Evolutionary conservation across 441 rosid species (phyloP).

Genomic region (Gossypium davidsonii): DNA sequence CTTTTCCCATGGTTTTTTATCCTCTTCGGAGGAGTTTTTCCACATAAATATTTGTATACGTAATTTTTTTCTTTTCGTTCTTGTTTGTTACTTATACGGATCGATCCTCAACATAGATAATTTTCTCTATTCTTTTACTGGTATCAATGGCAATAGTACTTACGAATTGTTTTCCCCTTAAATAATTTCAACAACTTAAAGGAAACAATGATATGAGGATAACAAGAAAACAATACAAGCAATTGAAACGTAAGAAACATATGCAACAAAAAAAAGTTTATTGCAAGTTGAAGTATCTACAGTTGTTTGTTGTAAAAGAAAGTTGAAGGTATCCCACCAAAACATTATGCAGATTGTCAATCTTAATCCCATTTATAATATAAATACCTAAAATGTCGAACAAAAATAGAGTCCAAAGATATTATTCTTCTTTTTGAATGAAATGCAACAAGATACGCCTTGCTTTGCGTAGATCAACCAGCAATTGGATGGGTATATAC

Average conservation of each 20-base stretch:
- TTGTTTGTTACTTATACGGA: too few species aligned
- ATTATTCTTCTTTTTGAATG: background rate
- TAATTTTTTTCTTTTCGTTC: too few species aligned
- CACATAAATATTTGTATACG: too few species aligned
- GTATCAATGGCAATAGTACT: background rate
- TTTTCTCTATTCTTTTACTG: too few species aligned
- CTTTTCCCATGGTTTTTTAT: too few species aligned
- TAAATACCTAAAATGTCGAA: conserved; percentile 15
- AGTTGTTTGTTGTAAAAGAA: background rate
- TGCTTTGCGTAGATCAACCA: conserved; percentile 30
- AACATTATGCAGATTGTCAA: conserved; percentile 33
- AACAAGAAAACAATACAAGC: background rate
- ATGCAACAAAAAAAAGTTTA: conserved; percentile 3
- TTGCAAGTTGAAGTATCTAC: background rate
- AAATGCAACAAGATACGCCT: conserved; percentile 17
- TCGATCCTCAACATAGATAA: background rate
- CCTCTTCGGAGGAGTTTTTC: too few species aligned
- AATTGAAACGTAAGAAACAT: conserved; percentile 1
- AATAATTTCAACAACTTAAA: background rate
- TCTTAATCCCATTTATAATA: conserved; percentile 22
- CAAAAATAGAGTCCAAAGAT: conserved; percentile 14
- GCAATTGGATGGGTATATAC: conserved; percentile 80
- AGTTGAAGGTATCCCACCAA: conserved; percentile 16
- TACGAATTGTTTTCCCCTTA: background rate
- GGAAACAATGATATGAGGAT: background rate